Conservation (phyloP, 2,329 filamentous ascomycete genomes). For the Colletotrichum tabaci region DNA sequence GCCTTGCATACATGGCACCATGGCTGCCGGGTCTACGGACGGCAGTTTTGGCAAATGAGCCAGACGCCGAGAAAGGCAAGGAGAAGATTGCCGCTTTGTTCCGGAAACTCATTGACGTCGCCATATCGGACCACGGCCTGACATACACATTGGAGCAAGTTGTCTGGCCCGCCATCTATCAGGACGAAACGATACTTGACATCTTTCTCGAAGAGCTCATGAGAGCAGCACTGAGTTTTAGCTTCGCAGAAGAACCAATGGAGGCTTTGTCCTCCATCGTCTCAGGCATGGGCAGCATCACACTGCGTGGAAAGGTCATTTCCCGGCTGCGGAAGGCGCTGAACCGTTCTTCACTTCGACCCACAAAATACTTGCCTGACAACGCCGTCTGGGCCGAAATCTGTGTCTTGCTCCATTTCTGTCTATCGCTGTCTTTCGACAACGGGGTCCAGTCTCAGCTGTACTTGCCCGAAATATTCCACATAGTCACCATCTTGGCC, state of each 20-base stretch:
- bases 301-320: constrained; percentile 75
- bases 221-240: constrained; percentile 72
- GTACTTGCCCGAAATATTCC: constrained; percentile 78
- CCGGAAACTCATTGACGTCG: constrained; percentile 77
- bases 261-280: constrained; percentile 75
- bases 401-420: constrained; percentile 76
- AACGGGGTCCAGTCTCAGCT: constrained; percentile 77
- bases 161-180: constrained; percentile 75
- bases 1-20: constrained; percentile 78
- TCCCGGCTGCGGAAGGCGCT: constrained; percentile 76
- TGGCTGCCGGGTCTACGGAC: constrained; percentile 76
- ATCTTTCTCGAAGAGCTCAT: constrained; percentile 78
- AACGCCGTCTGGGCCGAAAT: constrained; percentile 80
- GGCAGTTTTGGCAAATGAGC: constrained; percentile 70
- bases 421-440: constrained; percentile 77
- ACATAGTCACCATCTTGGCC: constrained; percentile 79
- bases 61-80: constrained; percentile 75
- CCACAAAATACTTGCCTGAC: constrained; percentile 76
- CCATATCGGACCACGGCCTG: constrained; percentile 72
- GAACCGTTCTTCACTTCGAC: constrained; percentile 76
- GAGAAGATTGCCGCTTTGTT: constrained; percentile 76
- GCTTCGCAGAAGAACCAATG: constrained; percentile 70
- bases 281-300: constrained; percentile 75
- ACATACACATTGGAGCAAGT: constrained; percentile 74
- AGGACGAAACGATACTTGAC: constrained; percentile 76